Percentiles rank a stretch among this genome's conserved stretches.
Conservation (phyloP, 106 monocot species). For the Allium cepa region DNA sequence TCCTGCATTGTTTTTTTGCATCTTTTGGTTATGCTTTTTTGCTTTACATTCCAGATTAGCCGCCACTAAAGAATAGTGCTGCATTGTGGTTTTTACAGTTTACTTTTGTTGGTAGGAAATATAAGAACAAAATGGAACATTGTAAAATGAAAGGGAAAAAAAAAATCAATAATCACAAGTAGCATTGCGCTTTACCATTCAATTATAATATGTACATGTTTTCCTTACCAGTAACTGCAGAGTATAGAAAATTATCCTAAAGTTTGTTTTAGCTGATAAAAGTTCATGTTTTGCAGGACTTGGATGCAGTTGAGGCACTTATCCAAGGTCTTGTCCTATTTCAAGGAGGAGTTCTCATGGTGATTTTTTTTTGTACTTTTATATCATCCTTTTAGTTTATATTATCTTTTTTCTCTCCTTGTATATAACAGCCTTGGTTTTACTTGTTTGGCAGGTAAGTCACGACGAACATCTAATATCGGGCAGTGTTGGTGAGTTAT, state of each 20-base stretch:
- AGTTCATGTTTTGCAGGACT: conserved; percentile 49
- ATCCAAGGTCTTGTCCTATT: conserved; percentile 95
- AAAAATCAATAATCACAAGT: too few relatives aligned
- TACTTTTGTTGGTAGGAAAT: too few relatives aligned
- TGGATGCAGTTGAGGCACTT: conserved; percentile 98
- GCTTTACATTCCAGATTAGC: not conserved
- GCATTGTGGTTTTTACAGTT: too few relatives aligned
- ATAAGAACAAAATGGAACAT: too few relatives aligned
- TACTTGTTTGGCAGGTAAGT: conserved; percentile 57
- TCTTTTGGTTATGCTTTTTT: not conserved
- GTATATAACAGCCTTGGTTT: not conserved
- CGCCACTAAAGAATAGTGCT: not conserved
- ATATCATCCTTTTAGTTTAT: not conserved
- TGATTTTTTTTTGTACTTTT: conserved; percentile 6
- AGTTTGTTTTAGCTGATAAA: too few relatives aligned
- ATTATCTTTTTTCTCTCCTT: not conserved
- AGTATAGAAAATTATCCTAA: too few relatives aligned
- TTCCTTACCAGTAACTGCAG: too few relatives aligned
- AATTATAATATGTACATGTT: too few relatives aligned
- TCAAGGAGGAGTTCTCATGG: conserved; percentile 97
- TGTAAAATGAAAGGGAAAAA: too few relatives aligned
- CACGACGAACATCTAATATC: conserved; percentile 98
- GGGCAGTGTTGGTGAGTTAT: conserved; percentile 89
- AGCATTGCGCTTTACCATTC: not conserved
- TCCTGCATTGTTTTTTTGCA: not conserved